Percentiles rank a stretch among this genome's conserved stretches.
Conservation (phyloP, 2,329 filamentous ascomycete genomes). For the Didymella exigua region DNA sequence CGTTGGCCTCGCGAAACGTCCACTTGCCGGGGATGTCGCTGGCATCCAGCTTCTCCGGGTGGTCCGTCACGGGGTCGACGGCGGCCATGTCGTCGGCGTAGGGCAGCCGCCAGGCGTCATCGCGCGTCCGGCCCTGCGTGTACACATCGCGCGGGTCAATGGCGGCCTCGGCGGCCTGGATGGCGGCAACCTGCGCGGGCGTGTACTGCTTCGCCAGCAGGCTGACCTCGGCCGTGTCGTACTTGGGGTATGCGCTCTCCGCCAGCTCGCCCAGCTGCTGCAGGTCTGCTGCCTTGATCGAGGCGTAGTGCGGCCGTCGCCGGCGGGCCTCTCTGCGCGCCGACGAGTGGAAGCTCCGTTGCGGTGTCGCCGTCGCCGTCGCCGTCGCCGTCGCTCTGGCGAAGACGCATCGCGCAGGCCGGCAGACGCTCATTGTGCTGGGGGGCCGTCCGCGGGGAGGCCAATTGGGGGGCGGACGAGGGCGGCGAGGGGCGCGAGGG, state of each 20-base stretch:
- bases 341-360: constrained; percentile 51
- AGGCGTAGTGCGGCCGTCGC: constrained; percentile 50
- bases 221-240: constrained; percentile 58
- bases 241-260: constrained; percentile 60
- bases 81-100: constrained; percentile 80
- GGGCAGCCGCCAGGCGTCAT: constrained; percentile 70
- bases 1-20: constrained; percentile 36
- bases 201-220: constrained; percentile 73
- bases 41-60: constrained; percentile 48
- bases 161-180: constrained; percentile 79
- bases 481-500: neutral
- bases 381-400: constrained; percentile 33
- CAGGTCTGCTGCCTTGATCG: constrained; percentile 52
- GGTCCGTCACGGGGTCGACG: constrained; percentile 77
- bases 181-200: constrained; percentile 77
- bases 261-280: constrained; percentile 42
- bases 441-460: constrained; percentile 8
- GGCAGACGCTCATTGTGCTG: constrained; percentile 50
- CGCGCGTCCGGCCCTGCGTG: constrained; percentile 72
- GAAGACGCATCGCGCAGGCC: constrained; percentile 52
- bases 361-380: constrained; percentile 32
- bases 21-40: constrained; percentile 32
- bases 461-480: constrained; percentile 3
- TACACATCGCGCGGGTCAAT: constrained; percentile 77
- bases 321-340: constrained; percentile 43